phyloP scores from a whole-genome alignment of 2,329 filamentous ascomycete species.

The Neodidymelliopsis sp. region DNA sequence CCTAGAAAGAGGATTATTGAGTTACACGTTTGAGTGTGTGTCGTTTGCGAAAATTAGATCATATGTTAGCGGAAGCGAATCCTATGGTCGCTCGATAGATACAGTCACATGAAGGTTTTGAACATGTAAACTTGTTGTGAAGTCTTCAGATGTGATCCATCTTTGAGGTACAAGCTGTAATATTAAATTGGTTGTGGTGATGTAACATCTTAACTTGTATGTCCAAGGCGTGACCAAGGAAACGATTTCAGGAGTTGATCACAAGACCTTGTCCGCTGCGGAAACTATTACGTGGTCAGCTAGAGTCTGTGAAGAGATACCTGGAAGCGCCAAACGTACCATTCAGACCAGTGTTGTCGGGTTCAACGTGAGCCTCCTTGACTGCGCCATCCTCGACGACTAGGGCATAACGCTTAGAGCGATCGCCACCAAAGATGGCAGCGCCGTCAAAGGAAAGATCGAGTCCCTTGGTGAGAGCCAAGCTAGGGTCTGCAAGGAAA shows the following conservation, averaged over 20 bases:
- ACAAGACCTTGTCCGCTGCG: slow-evolving; percentile 44
- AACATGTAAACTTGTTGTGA: too few relatives aligned
- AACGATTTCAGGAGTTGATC: not conserved
- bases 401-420: slow-evolving; percentile 88
- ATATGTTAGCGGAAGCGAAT: too few relatives aligned
- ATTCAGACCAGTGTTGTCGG: slow-evolving; percentile 83
- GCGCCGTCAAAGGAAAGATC: slow-evolving; percentile 83
- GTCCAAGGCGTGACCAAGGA: too few relatives aligned
- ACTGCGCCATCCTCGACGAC: slow-evolving; percentile 86
- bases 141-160: too few relatives aligned
- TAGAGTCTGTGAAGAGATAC: slow-evolving; percentile 1
- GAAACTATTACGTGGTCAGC: slow-evolving; percentile 33
- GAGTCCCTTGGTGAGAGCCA: slow-evolving; percentile 80
- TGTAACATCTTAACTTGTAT: too few relatives aligned
- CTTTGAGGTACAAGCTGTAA: too few relatives aligned
- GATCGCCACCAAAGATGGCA: slow-evolving; percentile 79
- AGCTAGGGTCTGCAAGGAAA: slow-evolving; percentile 84
- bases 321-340: slow-evolving; percentile 59
- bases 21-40: too few relatives aligned
- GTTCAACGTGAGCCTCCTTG: slow-evolving; percentile 80
- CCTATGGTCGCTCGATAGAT: too few relatives aligned
- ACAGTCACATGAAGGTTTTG: too few relatives aligned
- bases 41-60: too few relatives aligned
- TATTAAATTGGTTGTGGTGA: too few relatives aligned
- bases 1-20: too few relatives aligned